These are phyloP conservation scores for Monilinia vaccinii-corymbosi DNA, from an alignment of 2,329 filamentous ascomycete genomes.

Conservation along the genomic window DNA sequence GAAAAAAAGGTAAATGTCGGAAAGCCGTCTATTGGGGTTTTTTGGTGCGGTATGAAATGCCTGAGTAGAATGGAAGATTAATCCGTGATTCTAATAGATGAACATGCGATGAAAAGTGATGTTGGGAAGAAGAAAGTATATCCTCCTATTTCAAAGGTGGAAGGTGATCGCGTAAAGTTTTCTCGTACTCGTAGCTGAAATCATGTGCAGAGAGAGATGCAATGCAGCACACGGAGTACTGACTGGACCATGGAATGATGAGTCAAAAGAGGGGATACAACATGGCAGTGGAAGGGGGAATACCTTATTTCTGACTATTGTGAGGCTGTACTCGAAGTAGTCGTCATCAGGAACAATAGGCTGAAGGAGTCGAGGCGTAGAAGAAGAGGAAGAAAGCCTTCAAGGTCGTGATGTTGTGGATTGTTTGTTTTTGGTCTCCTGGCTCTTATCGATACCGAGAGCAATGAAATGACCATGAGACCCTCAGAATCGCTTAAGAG, in stretches of 20 bases:
- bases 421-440: background rate
- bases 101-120: background rate
- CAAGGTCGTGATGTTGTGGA: background rate
- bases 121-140: background rate
- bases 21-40: background rate
- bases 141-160: slow-evolving; percentile 4
- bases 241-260: background rate
- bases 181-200: background rate
- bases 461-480: background rate
- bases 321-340: too few relatives aligned
- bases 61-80: background rate
- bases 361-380: too few relatives aligned
- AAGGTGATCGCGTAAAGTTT: slow-evolving; percentile 4
- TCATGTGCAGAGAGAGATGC: background rate
- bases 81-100: background rate
- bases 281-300: background rate
- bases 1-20: background rate
- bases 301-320: background rate
- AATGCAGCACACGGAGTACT: background rate
- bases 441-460: background rate
- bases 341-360: background rate
- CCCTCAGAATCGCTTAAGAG: background rate
- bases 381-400: too few relatives aligned
- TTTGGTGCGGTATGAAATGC: background rate
- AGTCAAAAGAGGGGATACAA: background rate